Percentiles rank a stretch among this genome's conserved stretches.
Conservation (phyloP, 148 eudicot genomes). For the Nepenthes gracilis region DNA sequence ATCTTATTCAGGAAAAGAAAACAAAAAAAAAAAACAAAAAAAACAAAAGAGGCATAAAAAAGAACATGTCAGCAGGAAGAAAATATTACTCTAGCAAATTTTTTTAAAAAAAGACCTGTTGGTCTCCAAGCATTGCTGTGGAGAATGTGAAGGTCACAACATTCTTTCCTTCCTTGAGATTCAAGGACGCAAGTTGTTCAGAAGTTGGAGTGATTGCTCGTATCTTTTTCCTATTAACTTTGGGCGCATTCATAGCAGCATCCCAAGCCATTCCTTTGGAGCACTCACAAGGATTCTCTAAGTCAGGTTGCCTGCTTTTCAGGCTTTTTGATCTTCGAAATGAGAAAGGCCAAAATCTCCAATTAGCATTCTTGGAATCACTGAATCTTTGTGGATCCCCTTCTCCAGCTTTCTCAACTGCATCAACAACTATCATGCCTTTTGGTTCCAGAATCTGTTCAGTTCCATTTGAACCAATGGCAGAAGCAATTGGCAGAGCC, state of each 20-base stretch:
- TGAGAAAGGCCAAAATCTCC: constrained; percentile 67
- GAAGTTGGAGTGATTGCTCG: constrained; percentile 59
- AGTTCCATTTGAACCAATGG: constrained; percentile 20
- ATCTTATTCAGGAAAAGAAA: neutral
- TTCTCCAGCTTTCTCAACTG: constrained; percentile 24
- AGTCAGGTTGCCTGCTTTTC: constrained; percentile 17
- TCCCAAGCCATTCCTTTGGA: constrained; percentile 9
- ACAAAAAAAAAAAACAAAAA: neutral
- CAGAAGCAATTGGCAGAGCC: constrained; percentile 29
- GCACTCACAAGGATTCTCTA: constrained; percentile 14
- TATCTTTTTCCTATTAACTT: constrained; percentile 29
- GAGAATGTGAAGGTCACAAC: constrained; percentile 64
- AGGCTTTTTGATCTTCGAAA: constrained; percentile 41
- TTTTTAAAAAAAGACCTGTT: constrained; percentile 39
- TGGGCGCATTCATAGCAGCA: constrained; percentile 10
- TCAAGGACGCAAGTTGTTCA: constrained; percentile 74
- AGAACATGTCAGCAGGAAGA: neutral
- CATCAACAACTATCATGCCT: constrained; percentile 31
- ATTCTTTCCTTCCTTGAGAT: constrained; percentile 76
- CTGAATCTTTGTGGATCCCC: constrained; percentile 20
- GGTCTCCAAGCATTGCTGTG: constrained; percentile 70
- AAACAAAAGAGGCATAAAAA: neutral
- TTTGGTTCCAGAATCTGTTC: constrained; percentile 25
- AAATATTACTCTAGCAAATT: neutral
- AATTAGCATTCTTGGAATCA: constrained; percentile 34